Evolutionary conservation across 2,329 filamentous ascomycete genomes (phyloP).

Genomic region (Sphaerostilbella broomeana): DNA sequence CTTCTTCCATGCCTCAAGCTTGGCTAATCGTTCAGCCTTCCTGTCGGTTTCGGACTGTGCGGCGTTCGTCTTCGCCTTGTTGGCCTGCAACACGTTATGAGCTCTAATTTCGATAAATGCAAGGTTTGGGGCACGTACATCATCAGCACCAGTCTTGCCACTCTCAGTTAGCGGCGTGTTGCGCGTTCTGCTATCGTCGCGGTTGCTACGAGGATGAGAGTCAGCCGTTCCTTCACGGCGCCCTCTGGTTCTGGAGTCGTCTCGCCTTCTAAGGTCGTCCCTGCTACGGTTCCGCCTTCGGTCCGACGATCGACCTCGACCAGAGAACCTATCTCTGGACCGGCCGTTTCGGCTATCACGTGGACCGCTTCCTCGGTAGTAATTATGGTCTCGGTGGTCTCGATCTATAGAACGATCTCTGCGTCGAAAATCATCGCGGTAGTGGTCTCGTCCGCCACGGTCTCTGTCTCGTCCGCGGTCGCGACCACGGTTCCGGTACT

Average conservation of each 20-base stretch:
- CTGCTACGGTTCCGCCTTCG: conserved; percentile 56
- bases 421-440: conserved; percentile 54
- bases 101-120: conserved; percentile 5
- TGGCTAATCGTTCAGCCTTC: conserved; percentile 73
- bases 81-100: conserved; percentile 37
- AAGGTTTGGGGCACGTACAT: conserved; percentile 24
- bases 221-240: conserved; percentile 67
- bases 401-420: conserved; percentile 65
- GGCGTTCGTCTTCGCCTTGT: conserved; percentile 41
- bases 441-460: conserved; percentile 40
- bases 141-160: conserved; percentile 43
- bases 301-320: conserved; percentile 53
- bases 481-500: conserved; percentile 55
- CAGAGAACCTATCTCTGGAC: conserved; percentile 54
- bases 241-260: conserved; percentile 59
- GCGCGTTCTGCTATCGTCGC: conserved; percentile 53
- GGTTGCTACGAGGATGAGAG: conserved; percentile 58
- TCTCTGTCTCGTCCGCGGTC: conserved; percentile 44
- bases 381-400: conserved; percentile 59
- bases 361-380: conserved; percentile 53
- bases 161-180: conserved; percentile 45
- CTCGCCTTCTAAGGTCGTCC: conserved; percentile 64
- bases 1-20: conserved; percentile 86
- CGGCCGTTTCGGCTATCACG: conserved; percentile 54
- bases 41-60: conserved; percentile 61